Percentiles rank a stretch among this genome's conserved stretches.
Evolutionary conservation across 2,329 filamentous ascomycete species (phyloP).

Genomic region (Fusarium sp.): DNA sequence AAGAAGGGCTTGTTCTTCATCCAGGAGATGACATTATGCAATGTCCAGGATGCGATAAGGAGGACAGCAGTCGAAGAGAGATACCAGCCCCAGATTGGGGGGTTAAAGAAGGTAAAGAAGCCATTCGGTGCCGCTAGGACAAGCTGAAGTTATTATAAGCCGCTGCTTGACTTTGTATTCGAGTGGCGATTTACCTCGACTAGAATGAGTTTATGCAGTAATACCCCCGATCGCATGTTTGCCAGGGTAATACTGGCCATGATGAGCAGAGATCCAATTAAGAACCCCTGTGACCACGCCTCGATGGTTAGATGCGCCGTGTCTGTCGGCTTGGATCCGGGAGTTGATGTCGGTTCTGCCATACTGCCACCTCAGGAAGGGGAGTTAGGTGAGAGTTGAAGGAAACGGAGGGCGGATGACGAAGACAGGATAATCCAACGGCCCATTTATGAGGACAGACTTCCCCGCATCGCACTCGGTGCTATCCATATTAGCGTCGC

Average conservation of each 20-base stretch:
- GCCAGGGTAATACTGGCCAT: constrained; percentile 61
- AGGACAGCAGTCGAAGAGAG: constrained; percentile 70
- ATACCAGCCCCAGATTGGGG: constrained; percentile 71
- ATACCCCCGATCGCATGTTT: constrained; percentile 61
- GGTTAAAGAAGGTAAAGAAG: constrained; percentile 67
- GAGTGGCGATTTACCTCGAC: constrained; percentile 54
- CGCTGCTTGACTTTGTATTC: neutral
- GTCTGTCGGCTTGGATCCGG: constrained; percentile 23
- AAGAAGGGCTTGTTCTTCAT: constrained; percentile 74
- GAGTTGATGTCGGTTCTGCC: neutral
- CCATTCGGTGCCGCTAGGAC: constrained; percentile 68
- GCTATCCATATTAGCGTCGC: neutral
- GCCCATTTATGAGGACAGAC: neutral
- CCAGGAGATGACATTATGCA: constrained; percentile 77
- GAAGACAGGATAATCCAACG: neutral
- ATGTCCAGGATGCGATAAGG: constrained; percentile 71
- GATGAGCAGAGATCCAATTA: constrained; percentile 61
- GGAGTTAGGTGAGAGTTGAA: neutral
- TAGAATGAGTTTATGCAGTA: constrained; percentile 63
- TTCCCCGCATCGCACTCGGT: neutral
- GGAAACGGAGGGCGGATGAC: neutral
- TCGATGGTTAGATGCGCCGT: constrained; percentile 50
- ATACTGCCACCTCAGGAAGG: neutral
- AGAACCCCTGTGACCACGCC: constrained; percentile 61
- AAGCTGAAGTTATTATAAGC: constrained; percentile 52